Percentiles rank a stretch among this genome's conserved stretches.
These are phyloP conservation scores for Ophiosphaerella narmari DNA, from an alignment of 2,329 filamentous ascomycete genomes.

Conservation along the genomic window DNA sequence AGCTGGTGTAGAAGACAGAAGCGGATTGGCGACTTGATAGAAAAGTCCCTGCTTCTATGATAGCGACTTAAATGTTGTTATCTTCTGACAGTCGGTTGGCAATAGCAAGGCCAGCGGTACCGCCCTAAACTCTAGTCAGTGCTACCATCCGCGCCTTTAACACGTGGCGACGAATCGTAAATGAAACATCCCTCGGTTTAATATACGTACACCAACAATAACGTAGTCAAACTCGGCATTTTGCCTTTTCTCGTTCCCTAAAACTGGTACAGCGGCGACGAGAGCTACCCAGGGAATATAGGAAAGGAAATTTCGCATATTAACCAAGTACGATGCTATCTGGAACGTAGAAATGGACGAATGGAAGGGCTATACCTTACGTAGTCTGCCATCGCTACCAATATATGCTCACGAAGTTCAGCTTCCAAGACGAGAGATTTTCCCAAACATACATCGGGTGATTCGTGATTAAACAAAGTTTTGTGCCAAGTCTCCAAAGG, in stretches of 20 bases:
- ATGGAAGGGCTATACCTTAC: too few species aligned
- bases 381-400: too few species aligned
- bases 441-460: too few species aligned
- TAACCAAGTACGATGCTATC: too few species aligned
- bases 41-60: slow-evolving; percentile 30
- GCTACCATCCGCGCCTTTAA: too few species aligned
- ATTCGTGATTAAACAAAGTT: too few species aligned
- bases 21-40: slow-evolving; percentile 22
- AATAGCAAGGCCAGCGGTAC: slow-evolving; percentile 15
- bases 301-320: slow-evolving; percentile 6
- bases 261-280: slow-evolving; percentile 3
- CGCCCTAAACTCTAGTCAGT: slow-evolving; percentile 5
- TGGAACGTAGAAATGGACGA: too few species aligned
- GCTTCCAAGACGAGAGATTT: too few species aligned
- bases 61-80: slow-evolving; percentile 13
- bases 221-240: slow-evolving; percentile 22
- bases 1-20: slow-evolving; percentile 17
- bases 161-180: too few species aligned
- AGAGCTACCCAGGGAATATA: neutral
- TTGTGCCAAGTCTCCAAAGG: too few species aligned
- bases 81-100: slow-evolving; percentile 15
- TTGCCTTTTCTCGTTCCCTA: slow-evolving; percentile 4
- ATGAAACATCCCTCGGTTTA: too few species aligned
- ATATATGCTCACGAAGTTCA: too few species aligned
- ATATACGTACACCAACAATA: slow-evolving; percentile 14